phyloP scores from a whole-genome alignment of 2,329 filamentous ascomycete species.

The Aspergillus cejpii region DNA sequence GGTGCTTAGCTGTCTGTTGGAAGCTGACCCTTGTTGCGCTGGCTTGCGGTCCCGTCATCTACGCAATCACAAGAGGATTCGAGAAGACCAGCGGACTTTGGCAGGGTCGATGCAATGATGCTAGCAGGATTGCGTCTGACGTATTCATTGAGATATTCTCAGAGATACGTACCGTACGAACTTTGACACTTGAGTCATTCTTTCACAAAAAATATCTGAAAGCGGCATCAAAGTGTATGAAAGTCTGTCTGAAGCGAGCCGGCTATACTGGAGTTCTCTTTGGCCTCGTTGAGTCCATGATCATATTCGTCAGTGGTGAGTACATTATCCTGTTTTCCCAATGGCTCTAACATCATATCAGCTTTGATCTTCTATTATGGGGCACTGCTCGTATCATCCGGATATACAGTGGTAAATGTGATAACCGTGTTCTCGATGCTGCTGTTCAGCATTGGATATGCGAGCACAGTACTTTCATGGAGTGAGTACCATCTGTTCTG shows the following conservation, averaged over 20 bases:
- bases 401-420: constrained; percentile 52
- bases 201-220: constrained; percentile 59
- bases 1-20: constrained; percentile 71
- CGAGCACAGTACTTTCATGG: constrained; percentile 61
- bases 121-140: constrained; percentile 53
- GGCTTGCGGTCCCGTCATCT: constrained; percentile 60
- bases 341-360: constrained; percentile 5
- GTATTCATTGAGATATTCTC: constrained; percentile 69
- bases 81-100: constrained; percentile 60
- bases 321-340: background rate
- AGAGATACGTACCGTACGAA: constrained; percentile 71
- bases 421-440: constrained; percentile 74
- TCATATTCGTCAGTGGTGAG: constrained; percentile 59
- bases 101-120: constrained; percentile 62
- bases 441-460: constrained; percentile 72
- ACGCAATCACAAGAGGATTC: constrained; percentile 59
- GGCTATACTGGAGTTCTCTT: constrained; percentile 63
- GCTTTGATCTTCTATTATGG: constrained; percentile 83
- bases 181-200: constrained; percentile 64
- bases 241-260: constrained; percentile 59
- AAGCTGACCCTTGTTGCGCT: constrained; percentile 72
- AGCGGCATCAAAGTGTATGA: constrained; percentile 49
- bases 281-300: constrained; percentile 68
- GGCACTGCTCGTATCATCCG: constrained; percentile 53
- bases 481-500: constrained; percentile 33